phyloP scores from a whole-genome alignment of 2,329 filamentous ascomycete genomes.

The Fusarium sp. region DNA sequence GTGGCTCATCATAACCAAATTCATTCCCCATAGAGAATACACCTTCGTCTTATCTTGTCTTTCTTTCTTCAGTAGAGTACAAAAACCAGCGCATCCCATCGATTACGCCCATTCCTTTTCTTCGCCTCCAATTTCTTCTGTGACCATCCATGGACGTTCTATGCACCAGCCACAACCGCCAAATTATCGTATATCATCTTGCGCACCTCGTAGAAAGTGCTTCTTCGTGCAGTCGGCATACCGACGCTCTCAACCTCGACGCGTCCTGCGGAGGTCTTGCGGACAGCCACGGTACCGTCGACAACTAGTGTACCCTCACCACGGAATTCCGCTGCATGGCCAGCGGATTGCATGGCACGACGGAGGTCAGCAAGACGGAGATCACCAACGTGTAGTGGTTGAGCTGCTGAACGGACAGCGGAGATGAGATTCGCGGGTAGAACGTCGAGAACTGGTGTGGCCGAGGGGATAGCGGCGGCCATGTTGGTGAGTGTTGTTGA shows the following conservation, averaged over 20 bases:
- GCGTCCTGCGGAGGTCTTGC: constrained; percentile 85
- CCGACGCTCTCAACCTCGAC: constrained; percentile 88
- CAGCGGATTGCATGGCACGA: constrained; percentile 81
- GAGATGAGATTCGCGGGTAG: constrained; percentile 71
- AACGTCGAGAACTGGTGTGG: constrained; percentile 63
- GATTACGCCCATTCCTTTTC: constrained; percentile 7
- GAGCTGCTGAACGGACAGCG: constrained; percentile 78
- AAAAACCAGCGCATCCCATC: constrained; percentile 25
- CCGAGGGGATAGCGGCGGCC: constrained; percentile 32
- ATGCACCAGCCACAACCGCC: constrained; percentile 85
- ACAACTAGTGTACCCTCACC: constrained; percentile 93
- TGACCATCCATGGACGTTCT: not conserved
- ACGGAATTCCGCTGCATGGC: constrained; percentile 90
- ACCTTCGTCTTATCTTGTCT: constrained; percentile 8
- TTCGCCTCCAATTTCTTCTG: not conserved
- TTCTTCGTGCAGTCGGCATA: constrained; percentile 51
- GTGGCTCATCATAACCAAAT: constrained; percentile 14
- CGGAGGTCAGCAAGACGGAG: constrained; percentile 88
- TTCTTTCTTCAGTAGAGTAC: constrained; percentile 4
- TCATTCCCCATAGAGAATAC: constrained; percentile 12
- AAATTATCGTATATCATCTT: constrained; percentile 92
- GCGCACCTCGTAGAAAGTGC: constrained; percentile 88
- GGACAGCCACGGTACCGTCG: constrained; percentile 86
- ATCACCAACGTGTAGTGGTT: constrained; percentile 94
- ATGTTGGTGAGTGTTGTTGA: constrained; percentile 41